Base-by-base conservation (phyloP, 73 alveolate species). In the Effrenium voratum region DNA sequence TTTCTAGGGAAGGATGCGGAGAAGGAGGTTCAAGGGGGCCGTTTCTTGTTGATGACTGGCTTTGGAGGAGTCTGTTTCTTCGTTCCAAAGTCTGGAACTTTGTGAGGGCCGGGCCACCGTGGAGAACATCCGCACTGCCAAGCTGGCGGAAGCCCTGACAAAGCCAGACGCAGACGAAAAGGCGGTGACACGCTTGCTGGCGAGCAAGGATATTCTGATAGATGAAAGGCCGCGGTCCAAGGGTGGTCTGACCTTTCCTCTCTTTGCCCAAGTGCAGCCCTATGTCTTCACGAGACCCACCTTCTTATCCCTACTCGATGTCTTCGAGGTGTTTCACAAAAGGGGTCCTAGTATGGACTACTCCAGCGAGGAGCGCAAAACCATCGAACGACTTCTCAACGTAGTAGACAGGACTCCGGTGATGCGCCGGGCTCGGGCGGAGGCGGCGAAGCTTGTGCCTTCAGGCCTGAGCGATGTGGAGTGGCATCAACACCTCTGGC, bases 101-200 rank as follows among this genome's bases (percentile, higher is more conserved):
- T n/a, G n/a, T n/a, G 97, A 90, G 43, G 97, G 97, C 8, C 82
- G 97, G 15, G 97, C 97, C 47, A 68, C 73, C 15, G 97, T 90
- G 50, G 87, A 90, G 57, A 90, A 70, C 76, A 68, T 90, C 57
- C 86, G 80, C n/a, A 68, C 88, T 19, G 97, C 75, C 22, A 90
- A 90, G 87, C 66, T 90, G 97, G 97, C 97, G 5, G 97, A 90
- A 5, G 95, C 75, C 41, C 85, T 87, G 46, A 49, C 45, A 22
- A 86, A 90, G 36, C 88, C 68, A 13, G 85, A 83, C 34, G 43
- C 77, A 13, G 8, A 40, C 49, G 34, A 10, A 32, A 5, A 8
- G 76, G 60, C 55, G 28, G 59, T 26, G 19, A n/a, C 81, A 55
- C 80, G 93, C 30, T 47, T 79, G 97, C 77, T 90, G 76, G 76